These are phyloP conservation scores for Fusarium coicis DNA, from an alignment of 2,329 filamentous ascomycete genomes.

Conservation along the genomic window DNA sequence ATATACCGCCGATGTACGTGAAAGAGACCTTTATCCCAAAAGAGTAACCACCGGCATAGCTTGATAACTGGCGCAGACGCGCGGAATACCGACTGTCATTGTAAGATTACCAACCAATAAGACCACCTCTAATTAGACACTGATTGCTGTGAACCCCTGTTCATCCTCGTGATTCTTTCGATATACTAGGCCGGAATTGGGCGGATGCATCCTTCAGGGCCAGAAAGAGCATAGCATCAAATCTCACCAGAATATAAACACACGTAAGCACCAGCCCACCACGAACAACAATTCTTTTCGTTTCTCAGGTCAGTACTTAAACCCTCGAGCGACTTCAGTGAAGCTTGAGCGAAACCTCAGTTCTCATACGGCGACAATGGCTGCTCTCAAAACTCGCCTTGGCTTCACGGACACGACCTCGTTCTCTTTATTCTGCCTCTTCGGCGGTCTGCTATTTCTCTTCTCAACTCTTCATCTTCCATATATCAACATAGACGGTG, in stretches of 20 bases:
- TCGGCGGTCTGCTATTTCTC: neutral
- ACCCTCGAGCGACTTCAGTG: neutral
- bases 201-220: neutral
- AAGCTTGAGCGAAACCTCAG: neutral
- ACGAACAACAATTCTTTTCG: neutral
- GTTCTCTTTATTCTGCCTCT: neutral
- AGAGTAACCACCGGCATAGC: neutral
- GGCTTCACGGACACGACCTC: slow-evolving; percentile 1
- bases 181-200: neutral
- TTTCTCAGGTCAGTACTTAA: rapidly evolving
- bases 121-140: no score
- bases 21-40: neutral
- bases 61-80: neutral
- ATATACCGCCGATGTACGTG: rapidly evolving
- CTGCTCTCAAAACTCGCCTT: neutral
- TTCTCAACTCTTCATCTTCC: slow-evolving; percentile 15
- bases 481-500: slow-evolving; percentile 4
- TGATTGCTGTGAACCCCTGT: neutral
- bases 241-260: neutral
- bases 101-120: neutral
- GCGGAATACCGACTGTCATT: neutral
- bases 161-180: neutral
- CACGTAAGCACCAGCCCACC: neutral
- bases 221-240: neutral
- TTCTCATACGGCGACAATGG: neutral